Evolutionary conservation across 305 asterid species (phyloP).

Genomic region (Lippia alba): DNA sequence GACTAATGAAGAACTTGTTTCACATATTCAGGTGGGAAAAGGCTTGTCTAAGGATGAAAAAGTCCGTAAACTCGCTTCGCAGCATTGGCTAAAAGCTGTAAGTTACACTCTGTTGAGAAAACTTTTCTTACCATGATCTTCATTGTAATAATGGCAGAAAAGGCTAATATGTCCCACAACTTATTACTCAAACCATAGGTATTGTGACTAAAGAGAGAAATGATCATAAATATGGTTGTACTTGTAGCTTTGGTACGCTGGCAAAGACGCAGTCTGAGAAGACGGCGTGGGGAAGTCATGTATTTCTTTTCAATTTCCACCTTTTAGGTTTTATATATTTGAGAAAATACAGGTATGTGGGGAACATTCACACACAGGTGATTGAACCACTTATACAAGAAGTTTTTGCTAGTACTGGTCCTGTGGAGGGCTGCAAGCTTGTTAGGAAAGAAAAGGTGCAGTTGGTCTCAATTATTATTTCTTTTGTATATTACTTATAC

Average conservation of each 20-base stretch:
- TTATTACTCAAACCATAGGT: too few relatives aligned
- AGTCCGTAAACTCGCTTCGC: conserved; percentile 93
- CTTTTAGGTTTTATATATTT: conserved; percentile 39
- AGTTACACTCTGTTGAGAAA: conserved; percentile 42
- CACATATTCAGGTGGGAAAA: conserved; percentile 69
- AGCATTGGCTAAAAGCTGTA: conserved; percentile 97
- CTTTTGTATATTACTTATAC: conserved; percentile 23
- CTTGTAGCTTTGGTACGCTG: too few relatives aligned
- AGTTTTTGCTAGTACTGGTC: conserved; percentile 84
- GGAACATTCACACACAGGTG: conserved; percentile 82
- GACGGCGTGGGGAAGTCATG: too few relatives aligned
- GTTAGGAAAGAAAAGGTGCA: conserved; percentile 87
- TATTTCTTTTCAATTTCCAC: conserved; percentile 38
- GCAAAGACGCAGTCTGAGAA: too few relatives aligned
- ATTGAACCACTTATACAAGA: conserved; percentile 89
- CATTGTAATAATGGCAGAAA: not conserved
- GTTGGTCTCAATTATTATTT: conserved; percentile 16
- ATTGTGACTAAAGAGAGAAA: too few relatives aligned
- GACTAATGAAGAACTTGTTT: not conserved
- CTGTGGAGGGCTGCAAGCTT: conserved; percentile 89
- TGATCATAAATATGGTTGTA: too few relatives aligned
- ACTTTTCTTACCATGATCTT: not conserved
- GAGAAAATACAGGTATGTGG: conserved; percentile 85
- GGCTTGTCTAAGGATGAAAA: conserved; percentile 78
- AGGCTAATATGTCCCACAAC: too few relatives aligned